Evolutionary conservation across 768 basidiomycete genomes (phyloP), one percentile per base, ranked within the genome.

Genomic region (Mycena polygramma): DNA sequence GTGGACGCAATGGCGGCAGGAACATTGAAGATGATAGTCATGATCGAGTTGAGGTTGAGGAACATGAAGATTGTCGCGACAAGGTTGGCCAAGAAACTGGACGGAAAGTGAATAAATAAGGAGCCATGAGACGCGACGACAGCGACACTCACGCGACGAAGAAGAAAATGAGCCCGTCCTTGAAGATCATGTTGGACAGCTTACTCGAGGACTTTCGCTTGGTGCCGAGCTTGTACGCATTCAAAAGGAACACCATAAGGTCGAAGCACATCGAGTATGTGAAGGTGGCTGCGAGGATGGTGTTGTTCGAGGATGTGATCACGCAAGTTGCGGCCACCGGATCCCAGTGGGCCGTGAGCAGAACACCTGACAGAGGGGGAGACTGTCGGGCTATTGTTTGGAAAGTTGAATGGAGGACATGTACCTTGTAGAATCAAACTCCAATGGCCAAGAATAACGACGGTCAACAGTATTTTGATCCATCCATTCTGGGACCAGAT

Each of bases 261-360:
- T 93, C 92, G 75, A 93, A 92, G 75, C 83, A 82, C 92, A 93
- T 94, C 37, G 91, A 89, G 73, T 93, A 93, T 41, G 92, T 90
- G 78, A 92, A 93, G 7, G 90, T 90, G 4, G 90, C 89, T 7
- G 90, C 89, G 41, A 93, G 85, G 60, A 92, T 79, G 13, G 77
- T 88, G 77, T 88, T 93, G 76, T 90, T 87, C 11, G 91, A 91
- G 36, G 85, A 75, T 1, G 84, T 82, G 65, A 93, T 82, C 80
- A 75, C 92, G 93, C 0, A 85, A 83, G 36, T 83, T 82, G 15
- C 2, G 77, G 82, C 10, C 84, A 81, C 7, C 45, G 19, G 30
- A 30, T 82, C 75, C 91, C 90, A 93, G 4, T 66, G 60, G 0
- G 89, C 90, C 55, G 84, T 88, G 20, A 93, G 78, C 22, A 89